These are phyloP conservation scores for Cryptomeria japonica DNA, from an alignment of 75 land plant genomes.

Conservation along the genomic window DNA sequence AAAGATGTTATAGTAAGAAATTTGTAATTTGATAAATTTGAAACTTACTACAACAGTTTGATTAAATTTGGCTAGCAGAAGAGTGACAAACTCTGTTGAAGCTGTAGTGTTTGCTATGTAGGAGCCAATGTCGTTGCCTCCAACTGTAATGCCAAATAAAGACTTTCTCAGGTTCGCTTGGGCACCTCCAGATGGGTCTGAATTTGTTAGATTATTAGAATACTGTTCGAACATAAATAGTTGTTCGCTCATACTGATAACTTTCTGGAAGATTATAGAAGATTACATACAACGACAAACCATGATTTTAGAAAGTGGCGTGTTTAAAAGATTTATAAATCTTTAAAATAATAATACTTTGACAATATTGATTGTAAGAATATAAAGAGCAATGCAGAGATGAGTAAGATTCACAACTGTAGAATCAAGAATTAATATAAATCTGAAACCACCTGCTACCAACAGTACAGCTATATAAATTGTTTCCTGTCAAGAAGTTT, in stretches of 20 bases:
- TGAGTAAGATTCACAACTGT: no score
- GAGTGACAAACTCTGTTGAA: background rate
- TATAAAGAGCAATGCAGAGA: no score
- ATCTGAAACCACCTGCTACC: no score
- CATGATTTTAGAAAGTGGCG: no score
- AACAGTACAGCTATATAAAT: no score
- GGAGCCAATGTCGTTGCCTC: background rate
- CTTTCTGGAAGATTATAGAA: background rate
- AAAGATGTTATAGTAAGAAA: no score
- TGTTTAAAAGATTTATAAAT: no score
- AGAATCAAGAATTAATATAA: no score
- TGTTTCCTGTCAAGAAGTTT: no score
- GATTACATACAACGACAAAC: no score
- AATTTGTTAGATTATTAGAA: background rate
- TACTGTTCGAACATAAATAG: background rate
- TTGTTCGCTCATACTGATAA: background rate
- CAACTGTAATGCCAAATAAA: background rate
- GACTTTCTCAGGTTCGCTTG: background rate
- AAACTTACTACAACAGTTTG: background rate
- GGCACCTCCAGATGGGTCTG: background rate
- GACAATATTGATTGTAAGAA: no score
- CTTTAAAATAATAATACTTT: no score
- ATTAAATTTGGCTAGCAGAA: background rate
- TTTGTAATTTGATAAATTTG: background rate
- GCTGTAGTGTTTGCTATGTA: background rate